Conservation (phyloP, 768 basidiomycete species). For the Agrocybe praecox region DNA sequence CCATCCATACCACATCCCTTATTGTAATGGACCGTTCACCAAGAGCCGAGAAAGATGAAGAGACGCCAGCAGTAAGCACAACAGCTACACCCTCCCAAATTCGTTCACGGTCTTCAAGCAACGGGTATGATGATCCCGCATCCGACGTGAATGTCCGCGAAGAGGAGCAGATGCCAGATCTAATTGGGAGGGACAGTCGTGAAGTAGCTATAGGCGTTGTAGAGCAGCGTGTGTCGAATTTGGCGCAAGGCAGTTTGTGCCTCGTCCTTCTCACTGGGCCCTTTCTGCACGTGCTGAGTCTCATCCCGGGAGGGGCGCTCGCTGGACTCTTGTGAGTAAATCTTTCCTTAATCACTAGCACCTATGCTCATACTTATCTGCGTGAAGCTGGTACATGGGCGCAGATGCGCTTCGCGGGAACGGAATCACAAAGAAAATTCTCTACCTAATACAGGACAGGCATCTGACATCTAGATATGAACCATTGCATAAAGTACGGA, state of each 20-base stretch:
- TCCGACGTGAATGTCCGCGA: conserved; percentile 12
- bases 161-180: conserved; percentile 15
- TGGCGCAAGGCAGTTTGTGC: conserved; percentile 80
- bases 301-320: conserved; percentile 83
- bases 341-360: not conserved
- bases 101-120: conserved; percentile 8
- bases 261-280: conserved; percentile 82
- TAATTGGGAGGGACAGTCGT: conserved; percentile 22
- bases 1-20: conserved; percentile 88
- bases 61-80: conserved; percentile 9
- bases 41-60: conserved; percentile 37
- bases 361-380: not conserved
- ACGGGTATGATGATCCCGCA: not conserved
- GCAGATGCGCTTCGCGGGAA: conserved; percentile 78
- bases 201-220: conserved; percentile 77
- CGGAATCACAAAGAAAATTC: conserved; percentile 79
- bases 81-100: conserved; percentile 18
- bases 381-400: conserved; percentile 93
- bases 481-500: conserved; percentile 77
- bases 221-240: conserved; percentile 92
- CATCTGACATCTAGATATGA: conserved; percentile 61
- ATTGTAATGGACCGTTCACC: conserved; percentile 58
- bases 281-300: conserved; percentile 74
- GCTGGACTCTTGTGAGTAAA: conserved; percentile 81
- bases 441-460: conserved; percentile 79